A percentile compares a stretch with the other conserved stretches of the same genome.
Conservation (phyloP, 192 early-diverging fungal species). For the Linnemannia exigua region DNA sequence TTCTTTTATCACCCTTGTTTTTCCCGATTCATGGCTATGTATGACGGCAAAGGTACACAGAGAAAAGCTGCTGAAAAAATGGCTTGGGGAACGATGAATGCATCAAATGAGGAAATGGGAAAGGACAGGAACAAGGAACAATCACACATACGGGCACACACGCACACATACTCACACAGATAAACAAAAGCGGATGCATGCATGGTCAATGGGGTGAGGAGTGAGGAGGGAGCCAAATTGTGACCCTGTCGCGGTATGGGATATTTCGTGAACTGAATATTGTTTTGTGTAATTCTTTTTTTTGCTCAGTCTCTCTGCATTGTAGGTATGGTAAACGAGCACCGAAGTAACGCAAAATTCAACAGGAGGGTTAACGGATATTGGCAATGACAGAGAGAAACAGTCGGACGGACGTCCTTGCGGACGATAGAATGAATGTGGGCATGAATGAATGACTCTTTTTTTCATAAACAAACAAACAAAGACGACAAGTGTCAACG, state of each 20-base stretch:
- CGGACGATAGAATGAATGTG: no score
- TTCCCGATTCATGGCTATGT: neutral
- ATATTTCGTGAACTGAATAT: no score
- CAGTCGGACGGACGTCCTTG: no score
- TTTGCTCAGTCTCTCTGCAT: no score
- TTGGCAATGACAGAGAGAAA: no score
- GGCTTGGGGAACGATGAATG: neutral
- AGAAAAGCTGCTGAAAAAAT: no score
- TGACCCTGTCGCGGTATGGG: conserved; percentile 8
- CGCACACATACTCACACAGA: no score
- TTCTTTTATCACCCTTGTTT: conserved; percentile 1
- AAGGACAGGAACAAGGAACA: neutral
- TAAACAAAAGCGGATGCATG: neutral
- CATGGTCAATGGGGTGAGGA: neutral
- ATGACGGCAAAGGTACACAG: conserved; percentile 1
- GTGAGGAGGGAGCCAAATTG: conserved; percentile 8
- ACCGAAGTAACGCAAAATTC: no score
- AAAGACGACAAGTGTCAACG: neutral
- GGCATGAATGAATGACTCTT: neutral
- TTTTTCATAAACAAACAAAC: neutral
- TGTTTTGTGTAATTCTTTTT: no score
- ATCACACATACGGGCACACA: no score
- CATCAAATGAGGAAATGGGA: neutral
- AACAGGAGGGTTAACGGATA: no score
- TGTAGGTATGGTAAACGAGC: no score